Base-by-base conservation (phyloP, 495 filamentous ascomycete species). In the Platismatia glauca region DNA sequence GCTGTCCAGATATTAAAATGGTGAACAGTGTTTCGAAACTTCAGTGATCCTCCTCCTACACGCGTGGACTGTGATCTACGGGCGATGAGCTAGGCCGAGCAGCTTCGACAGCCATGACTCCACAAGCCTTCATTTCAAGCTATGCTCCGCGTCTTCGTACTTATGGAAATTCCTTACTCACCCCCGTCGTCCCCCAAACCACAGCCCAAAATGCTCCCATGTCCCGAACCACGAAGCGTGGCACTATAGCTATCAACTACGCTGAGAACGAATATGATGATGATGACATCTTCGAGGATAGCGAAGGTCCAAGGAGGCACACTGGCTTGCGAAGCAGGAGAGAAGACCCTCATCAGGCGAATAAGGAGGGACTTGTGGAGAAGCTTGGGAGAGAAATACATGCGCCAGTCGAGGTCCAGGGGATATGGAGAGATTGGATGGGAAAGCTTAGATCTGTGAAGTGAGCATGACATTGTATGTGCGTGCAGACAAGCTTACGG, bases 351-450 rank as follows among this genome's bases (percentile, higher is more conserved):
- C 74, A 76, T 53, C 78, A 83, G 58, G 81, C 80, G 61, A 63
- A 63, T 16, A 84, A 81, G 70, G 73, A 82, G 57, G 81, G 88
- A 34, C 72, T 80, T 59, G 75, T 83, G 65, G 89, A 90, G 65
- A 90, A 89, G 74, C 77, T 92, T 64, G 90, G 90, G 39, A 95
- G 93, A 74, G 91, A 97, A 70, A 82, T 87, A n/a, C 75, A 76
- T 62, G 80, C 78, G 57, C 92, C 92, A 0, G 89, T 96, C 24
- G 85, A 92, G 50, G 78, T 95, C 22, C 91, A 95, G 76, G 90
- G 91, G 43, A 86, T 95, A 65, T 96, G 89, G 82, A 82, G 91
- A 61, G 91, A 97, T 65, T 97, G 92, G 92, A 95, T 95, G 89
- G 82, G 86, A 55, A 92, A 91, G 73, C 76, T 83, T 60, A 85